phyloP scores from a whole-genome alignment of 1,284 basidiomycete species.

The Mycena sp. region DNA sequence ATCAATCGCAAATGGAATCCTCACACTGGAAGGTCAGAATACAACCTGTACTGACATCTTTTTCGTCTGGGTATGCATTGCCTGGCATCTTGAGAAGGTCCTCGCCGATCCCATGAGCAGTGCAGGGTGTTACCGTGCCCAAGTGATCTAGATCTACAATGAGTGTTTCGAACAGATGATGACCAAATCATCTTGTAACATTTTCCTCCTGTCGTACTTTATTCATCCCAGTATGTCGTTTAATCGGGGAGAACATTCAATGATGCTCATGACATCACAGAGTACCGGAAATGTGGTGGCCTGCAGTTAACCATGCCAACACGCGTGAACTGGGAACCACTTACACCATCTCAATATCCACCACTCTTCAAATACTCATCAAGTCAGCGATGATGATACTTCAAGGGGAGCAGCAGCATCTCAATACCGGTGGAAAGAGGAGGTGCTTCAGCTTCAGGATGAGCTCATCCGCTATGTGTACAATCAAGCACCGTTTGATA shows the following conservation, averaged over 20 bases:
- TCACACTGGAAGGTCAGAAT: conserved; percentile 36
- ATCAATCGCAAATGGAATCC: conserved; percentile 32
- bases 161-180: conserved; percentile 39
- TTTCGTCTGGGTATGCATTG: conserved; percentile 39
- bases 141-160: conserved; percentile 32
- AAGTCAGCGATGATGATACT: conserved; percentile 17
- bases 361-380: conserved; percentile 22
- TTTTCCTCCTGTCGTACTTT: conserved; percentile 37
- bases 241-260: background rate
- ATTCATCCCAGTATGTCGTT: conserved; percentile 33
- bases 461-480: conserved; percentile 33
- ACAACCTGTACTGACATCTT: conserved; percentile 37
- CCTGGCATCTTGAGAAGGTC: conserved; percentile 31
- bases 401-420: conserved; percentile 19
- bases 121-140: background rate
- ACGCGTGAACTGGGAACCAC: conserved; percentile 12
- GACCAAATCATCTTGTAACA: conserved; percentile 34
- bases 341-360: conserved; percentile 14
- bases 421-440: background rate
- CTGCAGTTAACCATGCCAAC: conserved; percentile 32
- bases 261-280: background rate
- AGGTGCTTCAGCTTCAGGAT: conserved; percentile 11
- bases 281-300: conserved; percentile 23
- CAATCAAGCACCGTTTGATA: conserved; percentile 31
- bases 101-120: conserved; percentile 17